Evolutionary conservation across 441 rosid genomes (phyloP).

Genomic region (Geranium incanum): DNA sequence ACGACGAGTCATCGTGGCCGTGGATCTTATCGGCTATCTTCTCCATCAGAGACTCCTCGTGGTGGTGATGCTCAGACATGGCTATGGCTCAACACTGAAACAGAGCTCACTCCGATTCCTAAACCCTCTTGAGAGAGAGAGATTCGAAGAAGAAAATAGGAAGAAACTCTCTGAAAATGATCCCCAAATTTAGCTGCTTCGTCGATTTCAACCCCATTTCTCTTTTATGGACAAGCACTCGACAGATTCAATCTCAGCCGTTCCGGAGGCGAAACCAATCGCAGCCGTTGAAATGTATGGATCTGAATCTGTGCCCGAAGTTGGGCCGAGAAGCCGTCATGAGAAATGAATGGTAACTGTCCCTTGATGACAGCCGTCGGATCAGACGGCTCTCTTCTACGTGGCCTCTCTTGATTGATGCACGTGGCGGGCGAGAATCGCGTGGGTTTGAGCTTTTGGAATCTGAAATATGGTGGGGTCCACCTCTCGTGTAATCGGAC

Average conservation of each 20-base stretch:
- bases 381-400: slow-evolving; percentile 3
- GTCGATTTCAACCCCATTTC: background rate
- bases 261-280: slow-evolving; percentile 20
- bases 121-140: slow-evolving; percentile 13
- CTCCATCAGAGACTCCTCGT: slow-evolving; percentile 55
- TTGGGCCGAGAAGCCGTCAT: background rate
- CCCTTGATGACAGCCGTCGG: background rate
- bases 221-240: slow-evolving; percentile 1
- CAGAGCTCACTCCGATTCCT: slow-evolving; percentile 7
- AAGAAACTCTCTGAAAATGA: slow-evolving; percentile 10
- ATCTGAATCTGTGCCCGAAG: slow-evolving; percentile 1
- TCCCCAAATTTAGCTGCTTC: slow-evolving; percentile 1
- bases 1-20: slow-evolving; percentile 41
- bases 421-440: background rate
- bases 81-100: slow-evolving; percentile 2
- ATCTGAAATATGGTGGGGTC: background rate
- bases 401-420: background rate
- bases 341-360: too few species aligned
- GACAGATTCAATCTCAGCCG: slow-evolving; percentile 23
- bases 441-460: background rate
- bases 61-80: slow-evolving; percentile 62
- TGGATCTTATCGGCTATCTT: slow-evolving; percentile 65
- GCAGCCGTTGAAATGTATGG: slow-evolving; percentile 21
- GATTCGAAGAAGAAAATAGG: slow-evolving; percentile 12
- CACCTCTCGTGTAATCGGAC: background rate